These are phyloP conservation scores for Moesziomyces antarcticus DNA, from an alignment of 1,284 basidiomycete species.

Conservation along the genomic window DNA sequence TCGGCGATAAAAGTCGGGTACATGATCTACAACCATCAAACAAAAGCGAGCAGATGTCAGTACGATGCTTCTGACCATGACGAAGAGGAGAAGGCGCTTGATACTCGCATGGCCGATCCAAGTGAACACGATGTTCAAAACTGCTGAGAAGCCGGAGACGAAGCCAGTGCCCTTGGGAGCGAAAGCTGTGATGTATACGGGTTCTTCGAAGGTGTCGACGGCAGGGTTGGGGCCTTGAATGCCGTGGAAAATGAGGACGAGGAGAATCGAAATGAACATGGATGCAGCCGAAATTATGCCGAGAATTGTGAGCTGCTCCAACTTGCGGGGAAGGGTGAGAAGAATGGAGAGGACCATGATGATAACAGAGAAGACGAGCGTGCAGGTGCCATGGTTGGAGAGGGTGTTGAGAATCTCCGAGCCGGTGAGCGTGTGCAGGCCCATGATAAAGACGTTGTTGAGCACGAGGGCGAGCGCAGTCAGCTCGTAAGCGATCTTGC, in stretches of 20 bases:
- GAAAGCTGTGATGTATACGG: constrained; percentile 54
- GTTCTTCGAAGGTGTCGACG: constrained; percentile 32
- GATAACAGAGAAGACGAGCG: constrained; percentile 72
- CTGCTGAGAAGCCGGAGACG: constrained; percentile 71
- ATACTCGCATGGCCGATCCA: constrained; percentile 77
- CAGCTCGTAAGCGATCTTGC: constrained; percentile 71
- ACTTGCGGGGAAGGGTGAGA: constrained; percentile 56
- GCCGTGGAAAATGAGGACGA: constrained; percentile 53
- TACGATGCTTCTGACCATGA: too few relatives aligned
- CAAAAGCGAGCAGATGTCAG: too few relatives aligned
- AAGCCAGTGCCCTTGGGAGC: constrained; percentile 71
- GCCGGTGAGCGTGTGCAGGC: constrained; percentile 63
- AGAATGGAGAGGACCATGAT: constrained; percentile 56
- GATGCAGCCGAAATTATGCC: constrained; percentile 58
- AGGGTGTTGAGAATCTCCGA: constrained; percentile 73
- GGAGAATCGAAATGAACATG: constrained; percentile 61
- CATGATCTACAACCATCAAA: too few relatives aligned
- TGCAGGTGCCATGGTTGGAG: constrained; percentile 73
- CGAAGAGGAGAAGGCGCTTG: too few relatives aligned
- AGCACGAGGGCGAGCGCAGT: constrained; percentile 53
- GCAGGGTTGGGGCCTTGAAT: constrained; percentile 49
- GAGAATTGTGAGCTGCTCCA: constrained; percentile 58
- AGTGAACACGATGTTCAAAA: constrained; percentile 72
- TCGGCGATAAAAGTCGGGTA: constrained; percentile 72
- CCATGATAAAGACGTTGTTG: constrained; percentile 63